Conservation (phyloP, 1,284 basidiomycete genomes). For the Fistulinella cinereoalba region DNA sequence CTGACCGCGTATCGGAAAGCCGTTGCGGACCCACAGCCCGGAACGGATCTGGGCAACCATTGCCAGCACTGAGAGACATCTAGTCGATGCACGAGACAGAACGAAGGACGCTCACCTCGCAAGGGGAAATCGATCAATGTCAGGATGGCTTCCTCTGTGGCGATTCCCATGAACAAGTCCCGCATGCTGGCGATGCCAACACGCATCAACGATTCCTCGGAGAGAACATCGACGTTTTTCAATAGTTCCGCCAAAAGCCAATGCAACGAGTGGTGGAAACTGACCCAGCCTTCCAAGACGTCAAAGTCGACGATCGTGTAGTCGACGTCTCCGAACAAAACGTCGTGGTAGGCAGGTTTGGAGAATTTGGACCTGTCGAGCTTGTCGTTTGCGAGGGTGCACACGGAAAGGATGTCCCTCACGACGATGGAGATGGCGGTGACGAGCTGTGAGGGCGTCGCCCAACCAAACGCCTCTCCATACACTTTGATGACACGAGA, state of each 20-base stretch:
- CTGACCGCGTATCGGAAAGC: slow-evolving; percentile 92
- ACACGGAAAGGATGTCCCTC: slow-evolving; percentile 71
- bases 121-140: slow-evolving; percentile 84
- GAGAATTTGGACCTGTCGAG: slow-evolving; percentile 66
- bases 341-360: slow-evolving; percentile 58
- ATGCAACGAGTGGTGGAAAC: slow-evolving; percentile 94
- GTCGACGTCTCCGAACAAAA: slow-evolving; percentile 58
- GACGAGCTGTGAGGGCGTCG: slow-evolving; percentile 58
- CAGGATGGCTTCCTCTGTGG: slow-evolving; percentile 61
- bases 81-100: too few species aligned
- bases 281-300: slow-evolving; percentile 79
- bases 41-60: slow-evolving; percentile 95
- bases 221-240: slow-evolving; percentile 73
- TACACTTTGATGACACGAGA: slow-evolving; percentile 86
- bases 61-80: slow-evolving; percentile 62
- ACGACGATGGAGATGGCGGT: slow-evolving; percentile 69
- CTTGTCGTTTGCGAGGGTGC: slow-evolving; percentile 59
- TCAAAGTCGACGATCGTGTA: slow-evolving; percentile 74
- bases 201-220: slow-evolving; percentile 50
- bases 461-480: slow-evolving; percentile 73
- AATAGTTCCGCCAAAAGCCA: slow-evolving; percentile 91
- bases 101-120: too few species aligned
- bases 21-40: slow-evolving; percentile 97
- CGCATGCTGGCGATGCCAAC: slow-evolving; percentile 55
- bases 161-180: slow-evolving; percentile 57